A percentile compares a stretch with the other conserved stretches of the same genome.
phyloP scores from a whole-genome alignment of 2,329 filamentous ascomycete species.

The Arthrocladium fulminans region DNA sequence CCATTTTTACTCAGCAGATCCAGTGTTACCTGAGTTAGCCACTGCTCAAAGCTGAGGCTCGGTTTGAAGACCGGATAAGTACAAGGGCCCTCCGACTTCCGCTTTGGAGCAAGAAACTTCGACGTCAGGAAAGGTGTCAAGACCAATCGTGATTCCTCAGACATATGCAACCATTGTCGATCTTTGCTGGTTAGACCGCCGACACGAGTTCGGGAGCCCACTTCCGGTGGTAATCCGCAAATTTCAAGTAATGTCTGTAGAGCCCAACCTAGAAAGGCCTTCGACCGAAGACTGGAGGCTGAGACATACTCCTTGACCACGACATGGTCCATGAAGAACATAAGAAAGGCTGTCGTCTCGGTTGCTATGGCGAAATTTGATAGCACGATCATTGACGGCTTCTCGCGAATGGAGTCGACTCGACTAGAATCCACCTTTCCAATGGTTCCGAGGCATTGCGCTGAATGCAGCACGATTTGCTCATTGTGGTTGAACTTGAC shows the following conservation, averaged over 20 bases:
- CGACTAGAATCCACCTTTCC: constrained; percentile 88
- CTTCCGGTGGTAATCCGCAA: constrained; percentile 59
- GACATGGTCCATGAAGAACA: constrained; percentile 77
- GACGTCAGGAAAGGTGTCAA: constrained; percentile 84
- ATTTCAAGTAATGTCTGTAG: constrained; percentile 85
- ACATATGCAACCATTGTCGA: constrained; percentile 5
- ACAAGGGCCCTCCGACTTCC: constrained; percentile 32
- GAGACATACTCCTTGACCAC: constrained; percentile 87
- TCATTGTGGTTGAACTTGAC: constrained; percentile 67
- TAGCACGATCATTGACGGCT: constrained; percentile 73
- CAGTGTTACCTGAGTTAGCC: constrained; percentile 71
- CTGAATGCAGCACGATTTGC: constrained; percentile 61
- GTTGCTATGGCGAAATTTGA: constrained; percentile 72
- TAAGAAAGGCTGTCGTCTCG: constrained; percentile 77
- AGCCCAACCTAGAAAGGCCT: constrained; percentile 84
- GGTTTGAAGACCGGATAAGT: constrained; percentile 69
- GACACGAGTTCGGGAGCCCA: constrained; percentile 29
- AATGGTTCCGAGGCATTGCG: constrained; percentile 75
- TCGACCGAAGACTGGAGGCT: constrained; percentile 74
- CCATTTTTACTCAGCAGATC: constrained; percentile 74
- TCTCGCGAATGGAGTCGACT: constrained; percentile 68
- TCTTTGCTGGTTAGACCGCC: constrained; percentile 5
- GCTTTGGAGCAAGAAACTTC: constrained; percentile 52
- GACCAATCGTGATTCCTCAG: constrained; percentile 7
- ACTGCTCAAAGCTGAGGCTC: constrained; percentile 60